phyloP scores from a whole-genome alignment of 2,329 filamentous ascomycete species.

The Talaromyces piceae region DNA sequence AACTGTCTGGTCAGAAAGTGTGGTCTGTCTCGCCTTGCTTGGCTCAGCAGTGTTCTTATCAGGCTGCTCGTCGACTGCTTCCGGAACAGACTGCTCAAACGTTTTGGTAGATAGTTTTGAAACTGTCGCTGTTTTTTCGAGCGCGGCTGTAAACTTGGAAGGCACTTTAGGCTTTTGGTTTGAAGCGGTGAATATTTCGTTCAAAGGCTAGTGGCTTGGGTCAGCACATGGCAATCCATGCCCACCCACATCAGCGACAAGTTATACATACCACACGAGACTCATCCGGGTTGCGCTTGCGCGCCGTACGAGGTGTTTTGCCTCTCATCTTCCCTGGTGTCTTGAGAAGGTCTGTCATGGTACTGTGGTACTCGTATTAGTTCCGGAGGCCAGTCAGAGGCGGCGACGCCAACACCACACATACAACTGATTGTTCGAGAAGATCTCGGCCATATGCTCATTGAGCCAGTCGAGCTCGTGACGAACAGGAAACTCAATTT shows the following conservation, averaged over 20 bases:
- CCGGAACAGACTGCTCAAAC: neutral
- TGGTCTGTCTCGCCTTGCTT: neutral
- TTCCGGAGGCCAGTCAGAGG: constrained; percentile 6
- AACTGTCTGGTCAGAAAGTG: neutral
- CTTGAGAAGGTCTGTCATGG: constrained; percentile 92
- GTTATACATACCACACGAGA: constrained; percentile 35
- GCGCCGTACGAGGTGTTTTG: constrained; percentile 40
- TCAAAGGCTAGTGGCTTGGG: constrained; percentile 35
- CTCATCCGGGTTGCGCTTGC: constrained; percentile 38
- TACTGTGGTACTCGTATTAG: constrained; percentile 51
- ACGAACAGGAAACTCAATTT: constrained; percentile 83
- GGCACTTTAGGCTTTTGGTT: constrained; percentile 27
- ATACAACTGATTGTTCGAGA: constrained; percentile 78
- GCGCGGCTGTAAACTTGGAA: constrained; percentile 26
- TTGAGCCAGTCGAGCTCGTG: constrained; percentile 98
- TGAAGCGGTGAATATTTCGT: constrained; percentile 40
- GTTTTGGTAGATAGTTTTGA: neutral
- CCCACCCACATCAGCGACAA: neutral
- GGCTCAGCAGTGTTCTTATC: neutral
- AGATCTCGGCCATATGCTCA: constrained; percentile 95
- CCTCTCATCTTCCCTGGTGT: constrained; percentile 44
- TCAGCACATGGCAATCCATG: constrained; percentile 14
- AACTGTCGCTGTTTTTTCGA: constrained; percentile 24
- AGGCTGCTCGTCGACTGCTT: neutral
- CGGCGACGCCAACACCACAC: constrained; percentile 33